Evolutionary conservation across 345 rosid genomes (phyloP), one percentile per base, ranked within the genome.

Genomic region (Turritis glabra): DNA sequence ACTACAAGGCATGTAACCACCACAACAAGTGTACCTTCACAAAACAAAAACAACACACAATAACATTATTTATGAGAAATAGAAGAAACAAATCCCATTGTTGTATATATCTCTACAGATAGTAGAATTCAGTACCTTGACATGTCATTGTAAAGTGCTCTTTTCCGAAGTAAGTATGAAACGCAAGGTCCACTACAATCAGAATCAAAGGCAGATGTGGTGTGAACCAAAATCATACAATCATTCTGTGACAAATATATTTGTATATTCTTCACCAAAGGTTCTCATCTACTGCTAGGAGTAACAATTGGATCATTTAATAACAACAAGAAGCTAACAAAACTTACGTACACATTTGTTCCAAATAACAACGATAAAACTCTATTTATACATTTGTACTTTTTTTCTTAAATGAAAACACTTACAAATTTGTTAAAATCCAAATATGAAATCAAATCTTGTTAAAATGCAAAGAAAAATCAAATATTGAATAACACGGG

Each of bases 1-100:
- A 65, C 97, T 90, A 47, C 97, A 93, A 22, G 98, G 98, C 97
- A 89, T 83, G 74, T 88, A 93, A 47, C 98, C 98, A 77, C 97
- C 98, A 75, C 98, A 93, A 60, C 98, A 93, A n/a, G 85, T 86
- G 69, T 93, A 93, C 85, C 96, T 92, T 71, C 40, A 22, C 62
- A 48, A 67, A 70, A 66, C 65, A 52, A 67, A 40, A 79, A 59
- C 14, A 17, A 40, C 40, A 79, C 40, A 79, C 12, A 46, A 8
- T 46, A 46, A 18, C 51, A 46, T 18, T 56, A 30, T 60, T 56
- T 27, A 37, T 23, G 86, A 46, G 30, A 44, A 61, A 13, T 1
- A 56, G 7, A 17, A 26, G 17, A 29, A 61, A 54, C 15, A 55
- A 33, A 43, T 30, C 22, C 41, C 57, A 41, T 38, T 43, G n/a